phyloP scores from a whole-genome alignment of 257 asterid genomes.

The Euphrasia confusa region DNA sequence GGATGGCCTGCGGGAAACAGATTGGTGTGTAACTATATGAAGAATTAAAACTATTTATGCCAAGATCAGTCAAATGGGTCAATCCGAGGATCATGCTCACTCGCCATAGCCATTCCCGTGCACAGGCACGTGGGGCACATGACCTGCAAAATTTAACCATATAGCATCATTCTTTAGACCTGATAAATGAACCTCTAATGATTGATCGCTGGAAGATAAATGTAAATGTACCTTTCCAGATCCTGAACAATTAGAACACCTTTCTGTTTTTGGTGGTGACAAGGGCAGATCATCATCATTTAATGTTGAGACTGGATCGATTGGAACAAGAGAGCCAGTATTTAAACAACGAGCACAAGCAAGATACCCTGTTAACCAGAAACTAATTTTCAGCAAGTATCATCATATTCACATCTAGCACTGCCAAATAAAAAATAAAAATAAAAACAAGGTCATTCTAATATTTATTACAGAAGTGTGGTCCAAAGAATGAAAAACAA shows the following conservation, averaged over 20 bases:
- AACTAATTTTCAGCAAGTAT: constrained; percentile 21
- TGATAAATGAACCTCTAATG: background rate
- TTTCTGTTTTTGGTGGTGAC: constrained; percentile 68
- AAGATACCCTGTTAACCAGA: constrained; percentile 62
- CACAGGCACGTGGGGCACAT: constrained; percentile 89
- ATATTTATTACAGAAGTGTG: background rate
- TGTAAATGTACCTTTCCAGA: constrained; percentile 71
- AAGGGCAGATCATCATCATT: constrained; percentile 47
- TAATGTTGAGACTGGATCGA: constrained; percentile 59
- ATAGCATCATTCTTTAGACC: background rate
- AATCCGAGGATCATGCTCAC: constrained; percentile 75
- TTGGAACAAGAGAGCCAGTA: constrained; percentile 74
- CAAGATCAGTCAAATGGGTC: constrained; percentile 61
- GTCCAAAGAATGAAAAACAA: no score
- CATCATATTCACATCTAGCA: constrained; percentile 21
- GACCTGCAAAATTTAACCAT: constrained; percentile 39
- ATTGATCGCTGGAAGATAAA: background rate
- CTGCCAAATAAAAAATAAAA: no score
- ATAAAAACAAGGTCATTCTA: background rate
- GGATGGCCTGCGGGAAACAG: no score
- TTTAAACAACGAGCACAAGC: constrained; percentile 95
- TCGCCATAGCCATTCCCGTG: constrained; percentile 88
- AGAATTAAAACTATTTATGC: background rate
- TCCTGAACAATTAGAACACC: constrained; percentile 89
- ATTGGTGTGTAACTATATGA: background rate